phyloP scores from a whole-genome alignment of 2,329 filamentous ascomycete species.

The Fusarium musae region DNA sequence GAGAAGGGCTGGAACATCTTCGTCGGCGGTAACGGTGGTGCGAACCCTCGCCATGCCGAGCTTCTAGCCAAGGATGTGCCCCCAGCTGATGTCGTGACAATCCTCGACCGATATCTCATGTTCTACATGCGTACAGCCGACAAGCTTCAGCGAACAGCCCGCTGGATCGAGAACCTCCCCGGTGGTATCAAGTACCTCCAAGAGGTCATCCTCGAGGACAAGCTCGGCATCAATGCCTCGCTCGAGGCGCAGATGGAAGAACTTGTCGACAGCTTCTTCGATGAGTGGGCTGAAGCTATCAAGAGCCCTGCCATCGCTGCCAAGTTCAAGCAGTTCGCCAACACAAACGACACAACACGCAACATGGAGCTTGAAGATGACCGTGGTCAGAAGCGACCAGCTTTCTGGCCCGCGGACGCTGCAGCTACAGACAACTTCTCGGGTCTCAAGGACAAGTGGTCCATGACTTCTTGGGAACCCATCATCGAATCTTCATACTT shows the following conservation, averaged over 20 bases:
- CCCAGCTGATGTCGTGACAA: constrained; percentile 81
- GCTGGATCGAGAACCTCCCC: constrained; percentile 86
- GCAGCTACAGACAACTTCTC: constrained; percentile 78
- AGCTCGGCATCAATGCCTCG: constrained; percentile 83
- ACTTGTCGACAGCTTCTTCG: constrained; percentile 85
- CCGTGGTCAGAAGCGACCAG: constrained; percentile 77
- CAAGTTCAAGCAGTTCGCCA: constrained; percentile 85
- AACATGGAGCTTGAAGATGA: constrained; percentile 78
- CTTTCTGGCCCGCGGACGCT: constrained; percentile 78
- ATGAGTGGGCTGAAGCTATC: constrained; percentile 90
- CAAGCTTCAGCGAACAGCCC: constrained; percentile 86
- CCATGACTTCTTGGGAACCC: constrained; percentile 77
- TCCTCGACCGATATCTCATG: constrained; percentile 89
- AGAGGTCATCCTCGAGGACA: constrained; percentile 85
- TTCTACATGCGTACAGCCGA: constrained; percentile 96
- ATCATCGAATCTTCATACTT: constrained; percentile 79
- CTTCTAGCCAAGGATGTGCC: constrained; percentile 88
- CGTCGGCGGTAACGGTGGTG: constrained; percentile 88
- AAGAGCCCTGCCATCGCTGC: constrained; percentile 73
- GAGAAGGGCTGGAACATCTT: constrained; percentile 96
- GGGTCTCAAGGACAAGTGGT: constrained; percentile 70
- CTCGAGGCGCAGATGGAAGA: constrained; percentile 90
- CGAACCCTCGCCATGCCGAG: constrained; percentile 83
- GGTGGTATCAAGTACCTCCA: constrained; percentile 86
- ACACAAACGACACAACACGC: constrained; percentile 77